Conservation (phyloP, 2,329 filamentous ascomycete species). For the Diaporthe longicolla region DNA sequence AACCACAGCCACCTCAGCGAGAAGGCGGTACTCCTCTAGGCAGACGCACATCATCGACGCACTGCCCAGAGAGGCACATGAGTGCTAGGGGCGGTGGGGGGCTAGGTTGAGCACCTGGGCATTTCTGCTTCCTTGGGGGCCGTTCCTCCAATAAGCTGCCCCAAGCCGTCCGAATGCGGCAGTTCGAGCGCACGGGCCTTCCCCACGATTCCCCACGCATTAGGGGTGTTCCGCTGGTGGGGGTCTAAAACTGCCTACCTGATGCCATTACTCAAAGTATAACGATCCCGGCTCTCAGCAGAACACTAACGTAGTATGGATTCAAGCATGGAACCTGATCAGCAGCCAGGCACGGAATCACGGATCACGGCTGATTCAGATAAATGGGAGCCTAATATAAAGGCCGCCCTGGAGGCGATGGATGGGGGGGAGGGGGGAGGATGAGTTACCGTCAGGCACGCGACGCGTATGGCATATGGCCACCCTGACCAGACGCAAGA, state of each 20-base stretch:
- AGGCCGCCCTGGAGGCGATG: not conserved
- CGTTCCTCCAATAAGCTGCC: conserved; percentile 12
- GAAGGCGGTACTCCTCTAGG: not conserved
- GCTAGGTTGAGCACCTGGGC: too few species aligned
- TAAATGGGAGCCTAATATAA: not conserved
- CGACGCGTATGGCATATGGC: not conserved
- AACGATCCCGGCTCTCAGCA: not conserved
- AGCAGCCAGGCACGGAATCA: not conserved
- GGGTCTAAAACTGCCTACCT: not conserved
- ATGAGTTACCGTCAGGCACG: not conserved
- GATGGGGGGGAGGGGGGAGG: too few species aligned
- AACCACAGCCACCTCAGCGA: not conserved
- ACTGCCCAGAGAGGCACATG: not conserved
- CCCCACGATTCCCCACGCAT: not conserved
- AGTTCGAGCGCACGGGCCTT: conserved; percentile 11
- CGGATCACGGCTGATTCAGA: not conserved
- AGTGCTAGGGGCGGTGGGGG: not conserved
- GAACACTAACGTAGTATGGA: not conserved
- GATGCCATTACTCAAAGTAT: not conserved
- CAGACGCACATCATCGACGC: not conserved
- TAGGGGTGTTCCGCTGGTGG: not conserved
- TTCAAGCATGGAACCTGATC: too few species aligned
- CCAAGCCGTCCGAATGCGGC: conserved; percentile 10
- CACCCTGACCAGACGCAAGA: not conserved
- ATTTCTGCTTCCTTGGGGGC: not conserved